phyloP scores from a whole-genome alignment of 2,329 filamentous ascomycete species.

The Rhinocladiella similis region DNA sequence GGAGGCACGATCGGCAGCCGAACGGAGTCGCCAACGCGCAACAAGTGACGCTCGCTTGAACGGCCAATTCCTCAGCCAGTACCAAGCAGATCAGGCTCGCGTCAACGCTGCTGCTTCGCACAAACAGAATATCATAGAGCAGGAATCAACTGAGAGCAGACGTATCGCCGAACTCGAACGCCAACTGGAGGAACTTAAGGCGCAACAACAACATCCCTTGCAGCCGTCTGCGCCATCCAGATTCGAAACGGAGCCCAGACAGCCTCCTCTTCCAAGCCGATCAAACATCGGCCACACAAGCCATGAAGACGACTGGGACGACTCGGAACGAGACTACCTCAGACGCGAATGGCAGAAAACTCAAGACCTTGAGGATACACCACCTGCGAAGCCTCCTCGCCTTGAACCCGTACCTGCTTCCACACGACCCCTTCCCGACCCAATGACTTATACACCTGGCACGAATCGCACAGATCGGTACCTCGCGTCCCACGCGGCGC shows the following conservation, averaged over 20 bases:
- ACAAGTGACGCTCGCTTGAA: slow-evolving; percentile 68
- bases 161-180: slow-evolving; percentile 79
- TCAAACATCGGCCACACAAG: slow-evolving; percentile 41
- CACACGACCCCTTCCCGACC: slow-evolving; percentile 48
- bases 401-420: slow-evolving; percentile 27
- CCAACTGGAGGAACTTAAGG: slow-evolving; percentile 66
- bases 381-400: slow-evolving; percentile 25
- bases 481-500: slow-evolving; percentile 56
- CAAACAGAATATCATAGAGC: slow-evolving; percentile 39
- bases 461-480: slow-evolving; percentile 56
- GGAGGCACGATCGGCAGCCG: slow-evolving; percentile 65
- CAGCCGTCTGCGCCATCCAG: background rate
- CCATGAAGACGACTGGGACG: slow-evolving; percentile 58
- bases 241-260: background rate
- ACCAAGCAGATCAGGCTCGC: slow-evolving; percentile 68
- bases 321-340: slow-evolving; percentile 61
- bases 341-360: slow-evolving; percentile 56
- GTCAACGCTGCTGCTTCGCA: slow-evolving; percentile 25
- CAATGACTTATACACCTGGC: slow-evolving; percentile 36
- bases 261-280: slow-evolving; percentile 15
- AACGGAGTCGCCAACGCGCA: slow-evolving; percentile 62
- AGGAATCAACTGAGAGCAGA: slow-evolving; percentile 53
- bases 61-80: slow-evolving; percentile 84
- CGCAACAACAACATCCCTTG: slow-evolving; percentile 56
- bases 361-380: slow-evolving; percentile 34